Evolutionary conservation across 305 asterid genomes (phyloP).

Genomic region (Fraxinus xanthoxyloides): DNA sequence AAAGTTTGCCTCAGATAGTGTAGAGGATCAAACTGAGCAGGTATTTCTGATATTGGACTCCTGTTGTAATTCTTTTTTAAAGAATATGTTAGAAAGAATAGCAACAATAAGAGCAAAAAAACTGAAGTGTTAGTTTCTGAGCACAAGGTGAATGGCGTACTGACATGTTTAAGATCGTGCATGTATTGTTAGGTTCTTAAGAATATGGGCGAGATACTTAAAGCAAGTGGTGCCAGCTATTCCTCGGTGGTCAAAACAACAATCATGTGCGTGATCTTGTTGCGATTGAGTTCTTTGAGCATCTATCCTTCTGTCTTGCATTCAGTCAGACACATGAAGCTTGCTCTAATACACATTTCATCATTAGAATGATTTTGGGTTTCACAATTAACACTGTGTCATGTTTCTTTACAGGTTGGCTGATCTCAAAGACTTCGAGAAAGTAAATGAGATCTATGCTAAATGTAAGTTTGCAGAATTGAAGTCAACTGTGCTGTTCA

Average conservation of each 20-base stretch:
- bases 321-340: neutral
- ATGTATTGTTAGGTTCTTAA: constrained; percentile 33
- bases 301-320: neutral
- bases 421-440: constrained; percentile 83
- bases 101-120: neutral
- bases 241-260: constrained; percentile 61
- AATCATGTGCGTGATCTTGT: constrained; percentile 42
- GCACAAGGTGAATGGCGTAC: neutral
- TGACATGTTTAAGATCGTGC: constrained; percentile 1
- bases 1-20: constrained; percentile 58
- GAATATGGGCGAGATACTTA: constrained; percentile 60
- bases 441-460: constrained; percentile 79
- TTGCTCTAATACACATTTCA: neutral
- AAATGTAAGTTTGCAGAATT: constrained; percentile 57
- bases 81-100: neutral
- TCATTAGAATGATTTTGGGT: neutral
- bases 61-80: neutral
- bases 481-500: constrained; percentile 3
- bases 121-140: neutral
- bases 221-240: constrained; percentile 54
- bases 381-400: constrained; percentile 3
- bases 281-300: neutral
- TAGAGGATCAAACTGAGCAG: constrained; percentile 95
- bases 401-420: constrained; percentile 59
- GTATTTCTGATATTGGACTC: constrained; percentile 24